phyloP scores from a whole-genome alignment of 1,284 basidiomycete species.

The Moesziomyces antarcticus region DNA sequence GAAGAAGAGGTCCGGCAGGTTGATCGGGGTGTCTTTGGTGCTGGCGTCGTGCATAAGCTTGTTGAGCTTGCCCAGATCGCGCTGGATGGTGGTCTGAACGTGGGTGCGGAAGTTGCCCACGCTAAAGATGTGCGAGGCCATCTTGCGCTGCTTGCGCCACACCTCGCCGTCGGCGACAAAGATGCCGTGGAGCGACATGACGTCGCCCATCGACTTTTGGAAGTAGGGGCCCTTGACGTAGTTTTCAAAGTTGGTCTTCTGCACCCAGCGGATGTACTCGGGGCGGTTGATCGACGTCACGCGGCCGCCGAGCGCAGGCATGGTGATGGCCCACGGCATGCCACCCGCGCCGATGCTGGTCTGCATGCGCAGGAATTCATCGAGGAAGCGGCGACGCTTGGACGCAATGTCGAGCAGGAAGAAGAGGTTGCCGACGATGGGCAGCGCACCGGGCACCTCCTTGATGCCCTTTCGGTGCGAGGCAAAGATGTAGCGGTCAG shows the following conservation, averaged over 20 bases:
- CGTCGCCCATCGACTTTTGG: conserved; percentile 38
- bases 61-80: conserved; percentile 32
- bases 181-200: conserved; percentile 53
- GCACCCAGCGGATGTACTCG: conserved; percentile 51
- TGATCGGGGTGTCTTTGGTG: conserved; percentile 21
- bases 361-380: conserved; percentile 36
- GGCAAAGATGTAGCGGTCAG: conserved; percentile 43
- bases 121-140: conserved; percentile 57
- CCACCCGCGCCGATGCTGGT: conserved; percentile 20
- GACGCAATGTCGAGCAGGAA: conserved; percentile 42
- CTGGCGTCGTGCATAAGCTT: conserved; percentile 20
- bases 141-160: conserved; percentile 61
- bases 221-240: conserved; percentile 46
- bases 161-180: conserved; percentile 59
- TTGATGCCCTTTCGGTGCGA: conserved; percentile 44
- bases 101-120: conserved; percentile 53
- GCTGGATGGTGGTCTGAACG: conserved; percentile 49
- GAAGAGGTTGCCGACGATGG: conserved; percentile 41
- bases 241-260: conserved; percentile 58
- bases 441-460: conserved; percentile 29
- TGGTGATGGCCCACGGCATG: conserved; percentile 32
- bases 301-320: conserved; percentile 33
- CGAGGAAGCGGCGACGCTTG: conserved; percentile 40
- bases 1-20: conserved; percentile 56
- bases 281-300: conserved; percentile 46